Evolutionary conservation across 1,284 basidiomycete genomes (phyloP).

Genomic region (Ceratorhiza oryzae-sativae): DNA sequence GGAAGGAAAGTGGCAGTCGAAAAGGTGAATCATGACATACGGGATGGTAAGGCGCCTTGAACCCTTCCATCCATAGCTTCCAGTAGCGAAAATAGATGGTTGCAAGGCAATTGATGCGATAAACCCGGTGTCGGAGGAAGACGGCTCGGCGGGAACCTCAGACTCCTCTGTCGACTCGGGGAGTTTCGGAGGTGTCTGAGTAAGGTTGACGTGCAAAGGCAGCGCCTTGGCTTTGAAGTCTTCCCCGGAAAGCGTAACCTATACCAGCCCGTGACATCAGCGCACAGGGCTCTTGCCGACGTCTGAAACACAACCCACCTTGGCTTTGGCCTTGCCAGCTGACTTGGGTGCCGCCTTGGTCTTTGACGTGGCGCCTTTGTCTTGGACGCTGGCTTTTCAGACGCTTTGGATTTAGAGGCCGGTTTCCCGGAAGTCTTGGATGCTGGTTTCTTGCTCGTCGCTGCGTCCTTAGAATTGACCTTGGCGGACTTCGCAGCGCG

Average conservation of each 20-base stretch:
- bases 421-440: constrained; percentile 38
- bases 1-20: not conserved
- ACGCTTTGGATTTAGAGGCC: constrained; percentile 25
- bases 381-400: constrained; percentile 35
- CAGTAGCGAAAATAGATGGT: constrained; percentile 68
- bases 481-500: constrained; percentile 39
- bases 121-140: constrained; percentile 64
- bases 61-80: constrained; percentile 83
- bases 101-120: constrained; percentile 64
- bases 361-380: constrained; percentile 25
- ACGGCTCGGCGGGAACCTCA: constrained; percentile 45
- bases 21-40: not conserved
- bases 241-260: constrained; percentile 51
- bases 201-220: constrained; percentile 71
- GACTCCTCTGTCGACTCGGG: constrained; percentile 53
- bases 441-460: constrained; percentile 33
- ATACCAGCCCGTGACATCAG: not conserved
- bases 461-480: constrained; percentile 35
- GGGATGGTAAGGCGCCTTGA: constrained; percentile 68
- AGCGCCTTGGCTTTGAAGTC: constrained; percentile 69
- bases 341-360: constrained; percentile 5
- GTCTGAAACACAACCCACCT: constrained; percentile 15
- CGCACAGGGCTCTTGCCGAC: not conserved
- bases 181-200: constrained; percentile 66
- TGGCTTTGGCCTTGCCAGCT: constrained; percentile 31